These are phyloP conservation scores for Ampelocalamus luodianensis DNA, from an alignment of 176 grass and related monocot genomes.

Conservation along the genomic window DNA sequence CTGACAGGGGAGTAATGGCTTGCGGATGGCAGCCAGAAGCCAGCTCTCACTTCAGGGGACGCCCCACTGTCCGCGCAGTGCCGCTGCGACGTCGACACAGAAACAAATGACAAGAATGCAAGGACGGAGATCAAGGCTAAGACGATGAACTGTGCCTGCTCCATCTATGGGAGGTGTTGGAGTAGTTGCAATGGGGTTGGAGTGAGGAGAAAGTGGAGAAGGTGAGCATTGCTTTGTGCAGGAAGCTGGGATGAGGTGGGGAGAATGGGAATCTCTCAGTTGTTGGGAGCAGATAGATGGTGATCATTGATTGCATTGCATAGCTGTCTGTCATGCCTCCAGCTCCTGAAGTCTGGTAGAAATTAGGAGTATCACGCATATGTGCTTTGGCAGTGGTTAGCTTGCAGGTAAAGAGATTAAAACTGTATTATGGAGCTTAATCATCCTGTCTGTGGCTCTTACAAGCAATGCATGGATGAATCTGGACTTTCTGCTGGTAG, in stretches of 20 bases:
- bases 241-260: background rate
- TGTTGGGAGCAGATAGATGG: slow-evolving; percentile 41
- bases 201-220: slow-evolving; percentile 40
- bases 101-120: slow-evolving; percentile 1
- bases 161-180: slow-evolving; percentile 26
- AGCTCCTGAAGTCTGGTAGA: background rate
- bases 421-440: background rate
- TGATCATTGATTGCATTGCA: slow-evolving; percentile 22
- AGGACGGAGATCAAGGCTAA: slow-evolving; percentile 35
- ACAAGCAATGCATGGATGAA: background rate
- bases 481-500: slow-evolving; percentile 27
- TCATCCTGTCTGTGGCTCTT: background rate
- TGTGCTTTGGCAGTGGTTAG: background rate
- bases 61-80: slow-evolving; percentile 26
- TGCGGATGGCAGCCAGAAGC: slow-evolving; percentile 59
- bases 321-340: slow-evolving; percentile 20
- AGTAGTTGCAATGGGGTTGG: slow-evolving; percentile 21
- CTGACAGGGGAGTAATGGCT: slow-evolving; percentile 56
- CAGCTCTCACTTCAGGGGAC: slow-evolving; percentile 53
- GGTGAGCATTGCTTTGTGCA: slow-evolving; percentile 39
- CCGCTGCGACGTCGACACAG: background rate
- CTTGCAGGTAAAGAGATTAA: background rate
- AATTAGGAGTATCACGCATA: background rate
- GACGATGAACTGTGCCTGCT: slow-evolving; percentile 6
- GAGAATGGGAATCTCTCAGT: slow-evolving; percentile 43